Percentiles rank a stretch among this genome's conserved stretches.
Evolutionary conservation across 1,284 basidiomycete species (phyloP).

Genomic region (Tilletia walkeri): DNA sequence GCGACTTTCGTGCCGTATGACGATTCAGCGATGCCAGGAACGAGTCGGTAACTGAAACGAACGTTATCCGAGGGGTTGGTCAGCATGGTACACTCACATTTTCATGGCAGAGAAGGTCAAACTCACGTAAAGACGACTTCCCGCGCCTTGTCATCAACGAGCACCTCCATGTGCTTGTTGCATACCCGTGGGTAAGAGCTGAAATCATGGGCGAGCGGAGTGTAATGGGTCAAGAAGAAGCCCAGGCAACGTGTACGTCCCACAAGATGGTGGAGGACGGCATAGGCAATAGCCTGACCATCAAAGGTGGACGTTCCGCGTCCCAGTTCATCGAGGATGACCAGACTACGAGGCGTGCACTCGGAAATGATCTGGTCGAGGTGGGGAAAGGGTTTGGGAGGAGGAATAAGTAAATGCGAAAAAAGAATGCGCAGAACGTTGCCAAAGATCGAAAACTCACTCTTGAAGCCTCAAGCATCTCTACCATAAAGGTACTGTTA

Average conservation of each 20-base stretch:
- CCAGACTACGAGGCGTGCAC: conserved; percentile 53
- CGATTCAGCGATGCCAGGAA: conserved; percentile 70
- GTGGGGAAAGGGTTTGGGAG: not conserved
- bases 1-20: conserved; percentile 68
- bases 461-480: conserved; percentile 51
- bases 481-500: conserved; percentile 55
- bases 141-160: conserved; percentile 48
- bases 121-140: conserved; percentile 54
- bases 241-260: conserved; percentile 50
- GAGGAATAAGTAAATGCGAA: not conserved
- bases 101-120: not conserved
- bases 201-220: conserved; percentile 47
- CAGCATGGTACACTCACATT: not conserved
- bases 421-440: not conserved
- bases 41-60: conserved; percentile 44
- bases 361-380: conserved; percentile 46
- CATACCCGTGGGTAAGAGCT: conserved; percentile 47
- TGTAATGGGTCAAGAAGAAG: conserved; percentile 55
- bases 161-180: conserved; percentile 55
- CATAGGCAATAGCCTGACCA: conserved; percentile 53
- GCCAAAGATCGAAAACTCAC: conserved; percentile 22
- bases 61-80: not conserved
- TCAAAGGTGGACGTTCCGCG: conserved; percentile 56
- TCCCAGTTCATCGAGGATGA: conserved; percentile 56
- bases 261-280: conserved; percentile 52